Conservation (phyloP, 805 yeast genomes). For the Nakazawaea holstii region DNA sequence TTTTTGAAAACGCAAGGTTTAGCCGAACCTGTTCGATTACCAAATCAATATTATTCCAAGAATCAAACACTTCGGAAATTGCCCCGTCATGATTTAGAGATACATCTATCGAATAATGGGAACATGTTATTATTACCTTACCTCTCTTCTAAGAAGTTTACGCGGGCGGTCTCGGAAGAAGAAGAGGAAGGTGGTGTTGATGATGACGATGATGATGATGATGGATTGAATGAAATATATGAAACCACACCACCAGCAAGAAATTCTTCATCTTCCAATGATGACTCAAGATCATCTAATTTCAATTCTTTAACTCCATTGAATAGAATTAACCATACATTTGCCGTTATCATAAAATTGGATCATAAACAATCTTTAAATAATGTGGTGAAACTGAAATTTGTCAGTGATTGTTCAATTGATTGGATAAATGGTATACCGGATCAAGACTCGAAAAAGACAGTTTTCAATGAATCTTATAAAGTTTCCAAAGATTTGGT, state of each 20-base stretch:
- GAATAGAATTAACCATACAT: slow-evolving; percentile 37
- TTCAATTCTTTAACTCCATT: slow-evolving; percentile 13
- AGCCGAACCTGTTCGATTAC: not conserved
- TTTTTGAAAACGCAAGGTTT: slow-evolving; percentile 9
- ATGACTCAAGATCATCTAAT: too few species aligned
- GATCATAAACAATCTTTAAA: slow-evolving; percentile 32
- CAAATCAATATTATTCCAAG: not conserved
- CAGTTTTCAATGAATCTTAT: slow-evolving; percentile 37
- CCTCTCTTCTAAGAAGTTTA: slow-evolving; percentile 22
- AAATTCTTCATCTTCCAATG: too few species aligned
- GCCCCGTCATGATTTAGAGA: slow-evolving; percentile 5
- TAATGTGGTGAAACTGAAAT: slow-evolving; percentile 32
- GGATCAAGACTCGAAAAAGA: slow-evolving; percentile 33
- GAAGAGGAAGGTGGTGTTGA: slow-evolving; percentile 22
- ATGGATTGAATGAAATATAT: slow-evolving; percentile 12
- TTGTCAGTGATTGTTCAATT: slow-evolving; percentile 36
- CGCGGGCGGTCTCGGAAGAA: slow-evolving; percentile 13
- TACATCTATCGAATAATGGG: slow-evolving; percentile 26
- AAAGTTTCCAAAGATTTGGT: slow-evolving; percentile 34
- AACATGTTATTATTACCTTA: slow-evolving; percentile 28
- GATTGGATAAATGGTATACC: slow-evolving; percentile 37
- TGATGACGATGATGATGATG: slow-evolving; percentile 16
- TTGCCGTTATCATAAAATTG: slow-evolving; percentile 44
- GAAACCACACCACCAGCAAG: too few species aligned
- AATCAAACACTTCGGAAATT: not conserved